Evolutionary conservation across 176 grass and related monocot genomes (phyloP).

Genomic region (Zoysia pacifica): DNA sequence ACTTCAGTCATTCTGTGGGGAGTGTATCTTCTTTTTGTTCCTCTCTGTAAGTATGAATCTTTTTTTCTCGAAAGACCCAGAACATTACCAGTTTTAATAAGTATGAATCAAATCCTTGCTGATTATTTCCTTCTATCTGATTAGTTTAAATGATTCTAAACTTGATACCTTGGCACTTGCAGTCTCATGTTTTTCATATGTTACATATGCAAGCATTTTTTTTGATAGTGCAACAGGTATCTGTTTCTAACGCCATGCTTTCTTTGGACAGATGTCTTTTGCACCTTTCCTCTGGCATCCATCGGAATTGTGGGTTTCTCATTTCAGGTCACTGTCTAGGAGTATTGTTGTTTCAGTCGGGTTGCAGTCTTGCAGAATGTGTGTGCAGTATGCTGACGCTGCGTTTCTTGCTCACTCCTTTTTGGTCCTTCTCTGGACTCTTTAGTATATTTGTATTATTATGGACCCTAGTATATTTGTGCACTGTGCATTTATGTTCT

Average conservation of each 20-base stretch:
- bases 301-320: neutral
- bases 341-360: slow-evolving; percentile 11
- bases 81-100: no score
- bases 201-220: neutral
- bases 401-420: neutral
- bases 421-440: neutral
- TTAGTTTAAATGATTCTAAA: neutral
- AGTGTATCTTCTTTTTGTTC: slow-evolving; percentile 11
- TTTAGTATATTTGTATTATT: no score
- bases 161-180: neutral
- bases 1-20: neutral
- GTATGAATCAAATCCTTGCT: neutral
- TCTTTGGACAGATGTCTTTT: neutral
- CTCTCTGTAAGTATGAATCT: slow-evolving; percentile 11
- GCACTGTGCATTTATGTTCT: neutral
- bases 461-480: neutral
- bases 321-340: neutral
- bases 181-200: neutral
- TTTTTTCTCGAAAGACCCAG: neutral
- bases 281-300: neutral
- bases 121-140: slow-evolving; percentile 7
- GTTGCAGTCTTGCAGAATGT: neutral
- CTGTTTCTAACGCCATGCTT: slow-evolving; percentile 1
- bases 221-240: neutral
- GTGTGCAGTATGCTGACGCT: neutral